A percentile compares a stretch with the other conserved stretches of the same genome.
These are phyloP conservation scores for Sclerotinia trifoliorum DNA, from an alignment of 2,329 filamentous ascomycete genomes.

Conservation along the genomic window DNA sequence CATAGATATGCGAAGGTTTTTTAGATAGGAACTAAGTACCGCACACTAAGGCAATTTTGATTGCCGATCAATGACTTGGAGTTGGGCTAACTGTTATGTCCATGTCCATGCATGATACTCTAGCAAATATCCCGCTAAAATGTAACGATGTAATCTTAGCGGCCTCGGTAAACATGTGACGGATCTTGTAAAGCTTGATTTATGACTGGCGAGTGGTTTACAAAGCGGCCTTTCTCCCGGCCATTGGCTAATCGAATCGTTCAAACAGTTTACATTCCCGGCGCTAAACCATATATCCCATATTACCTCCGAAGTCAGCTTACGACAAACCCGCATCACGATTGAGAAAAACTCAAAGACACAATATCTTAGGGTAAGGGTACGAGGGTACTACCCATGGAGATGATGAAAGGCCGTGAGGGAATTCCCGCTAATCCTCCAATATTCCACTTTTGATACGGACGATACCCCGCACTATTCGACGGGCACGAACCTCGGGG, in stretches of 20 bases:
- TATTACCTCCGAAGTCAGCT: slow-evolving; percentile 1
- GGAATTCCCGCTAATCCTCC: not conserved
- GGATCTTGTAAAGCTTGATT: not conserved
- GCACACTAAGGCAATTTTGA: not conserved
- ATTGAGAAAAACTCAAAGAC: not conserved
- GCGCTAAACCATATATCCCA: slow-evolving; percentile 10
- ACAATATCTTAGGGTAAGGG: not conserved
- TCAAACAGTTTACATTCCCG: not conserved
- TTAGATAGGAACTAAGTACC: slow-evolving; percentile 1
- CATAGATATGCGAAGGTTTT: not conserved
- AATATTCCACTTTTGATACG: not conserved
- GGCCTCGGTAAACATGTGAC: slow-evolving; percentile 18
- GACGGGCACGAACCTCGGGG: slow-evolving; percentile 14
- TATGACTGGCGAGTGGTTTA: not conserved
- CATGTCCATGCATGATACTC: slow-evolving; percentile 5
- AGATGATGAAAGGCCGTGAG: not conserved
- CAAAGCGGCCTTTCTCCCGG: not conserved
- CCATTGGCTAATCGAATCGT: not conserved
- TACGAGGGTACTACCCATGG: not conserved
- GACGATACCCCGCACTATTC: slow-evolving; percentile 15
- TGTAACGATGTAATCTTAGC: slow-evolving; percentile 12
- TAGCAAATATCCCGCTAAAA: slow-evolving; percentile 3
- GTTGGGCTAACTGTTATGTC: not conserved
- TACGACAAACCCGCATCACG: not conserved
- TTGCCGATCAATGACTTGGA: not conserved